Base-by-base conservation (phyloP, 176 grass and related monocot species). In the Rhipidocladum racemiflorum region DNA sequence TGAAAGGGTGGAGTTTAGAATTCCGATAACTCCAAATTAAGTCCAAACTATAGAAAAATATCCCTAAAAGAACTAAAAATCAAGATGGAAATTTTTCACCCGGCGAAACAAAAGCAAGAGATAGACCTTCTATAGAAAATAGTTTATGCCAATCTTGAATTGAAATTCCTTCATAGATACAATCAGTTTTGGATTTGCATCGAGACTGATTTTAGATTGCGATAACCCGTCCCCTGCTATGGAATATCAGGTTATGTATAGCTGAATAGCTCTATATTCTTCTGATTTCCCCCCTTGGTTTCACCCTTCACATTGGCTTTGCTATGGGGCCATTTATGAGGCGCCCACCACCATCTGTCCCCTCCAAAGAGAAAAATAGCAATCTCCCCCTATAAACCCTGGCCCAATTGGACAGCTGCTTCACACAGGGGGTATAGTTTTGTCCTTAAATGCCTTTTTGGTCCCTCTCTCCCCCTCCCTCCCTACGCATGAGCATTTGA, bases 311-410 rank as follows among this genome's bases (percentile, higher is more conserved):
- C 61, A 23, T 30, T 76, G 28, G 5, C 36, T 57, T 83, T 61
- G 29, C n/a, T 25, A 25, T 34, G 65, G 35, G 59, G 35, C 57
- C 78, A 83, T 85, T 88, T 76, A 83, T 76, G 88, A 88, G 85
- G 85, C 48, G 62, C 78, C 82, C 88, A 93, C 82, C 88, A 83
- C 73, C 48, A 21, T 65, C 71, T 85, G 81, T 79, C 81, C 61
- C 89, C 68, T 63, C 55, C 4, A 59, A 66, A 80, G 74, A 54
- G 50, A 83, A 66, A 74, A 65, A 79, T 38, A 80, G 59, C 42
- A 64, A 77, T 44, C 48, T 12, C 32, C 44, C 28, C 27, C 38
- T 56, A 46, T 73, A 69, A 66, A 46, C 68, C 61, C 81, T 74
- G 68, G 72, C 76, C 59, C 40, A 61, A 69, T 85, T 85, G 76